Conservation (phyloP, 2,329 filamentous ascomycete genomes). For the Aspergillus sojae region DNA sequence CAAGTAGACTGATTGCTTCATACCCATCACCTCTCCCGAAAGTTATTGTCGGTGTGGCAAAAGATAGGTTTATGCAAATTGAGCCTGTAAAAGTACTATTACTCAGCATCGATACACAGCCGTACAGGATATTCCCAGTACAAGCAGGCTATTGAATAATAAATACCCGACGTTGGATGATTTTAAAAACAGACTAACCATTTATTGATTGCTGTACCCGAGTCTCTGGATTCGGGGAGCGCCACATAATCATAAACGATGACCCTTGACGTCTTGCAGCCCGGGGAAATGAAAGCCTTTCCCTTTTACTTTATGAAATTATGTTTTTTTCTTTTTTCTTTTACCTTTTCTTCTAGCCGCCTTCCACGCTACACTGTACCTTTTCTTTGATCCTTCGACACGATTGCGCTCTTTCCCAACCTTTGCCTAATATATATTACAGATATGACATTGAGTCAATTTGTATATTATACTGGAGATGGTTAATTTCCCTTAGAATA, state of each 20-base stretch:
- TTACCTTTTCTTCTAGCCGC: background rate
- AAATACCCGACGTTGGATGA: background rate
- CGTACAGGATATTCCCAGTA: background rate
- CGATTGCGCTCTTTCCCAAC: background rate
- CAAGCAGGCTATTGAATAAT: background rate
- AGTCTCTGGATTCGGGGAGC: constrained; percentile 7
- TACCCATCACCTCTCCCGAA: background rate
- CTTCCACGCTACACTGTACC: background rate
- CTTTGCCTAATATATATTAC: background rate
- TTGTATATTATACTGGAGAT: background rate
- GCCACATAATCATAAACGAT: constrained; percentile 1
- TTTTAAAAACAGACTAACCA: background rate
- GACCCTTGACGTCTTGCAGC: constrained; percentile 5
- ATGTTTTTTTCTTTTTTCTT: background rate
- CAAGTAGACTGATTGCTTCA: background rate
- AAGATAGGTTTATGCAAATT: background rate
- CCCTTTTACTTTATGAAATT: background rate
- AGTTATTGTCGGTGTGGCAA: background rate
- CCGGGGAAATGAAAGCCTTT: constrained; percentile 4
- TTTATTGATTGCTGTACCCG: constrained; percentile 3
- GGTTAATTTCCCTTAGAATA: background rate
- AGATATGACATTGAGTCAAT: background rate
- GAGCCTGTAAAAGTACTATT: background rate
- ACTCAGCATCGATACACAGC: background rate
- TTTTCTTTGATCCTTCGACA: background rate